phyloP scores from a whole-genome alignment of 2,329 filamentous ascomycete species.

The Pestalotiopsis sp. region DNA sequence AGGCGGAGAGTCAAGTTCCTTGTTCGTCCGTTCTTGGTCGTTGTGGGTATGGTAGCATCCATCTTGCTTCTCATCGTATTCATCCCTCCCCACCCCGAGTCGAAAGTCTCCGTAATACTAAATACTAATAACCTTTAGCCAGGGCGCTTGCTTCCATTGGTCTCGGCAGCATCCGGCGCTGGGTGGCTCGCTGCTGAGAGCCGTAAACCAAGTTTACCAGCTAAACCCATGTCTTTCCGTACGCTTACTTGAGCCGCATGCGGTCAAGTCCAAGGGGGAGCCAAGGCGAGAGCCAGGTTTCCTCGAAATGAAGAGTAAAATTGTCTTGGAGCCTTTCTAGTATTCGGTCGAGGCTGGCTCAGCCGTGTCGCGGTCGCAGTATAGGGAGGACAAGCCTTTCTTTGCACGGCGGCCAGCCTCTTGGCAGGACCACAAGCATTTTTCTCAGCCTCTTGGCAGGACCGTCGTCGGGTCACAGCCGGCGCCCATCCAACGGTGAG shows the following conservation, averaged over 20 bases:
- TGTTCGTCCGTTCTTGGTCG: not conserved
- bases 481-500: not conserved
- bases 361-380: not conserved
- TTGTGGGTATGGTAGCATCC: too few relatives aligned
- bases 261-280: not conserved
- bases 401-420: not conserved
- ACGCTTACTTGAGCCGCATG: not conserved
- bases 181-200: not conserved
- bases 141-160: not conserved
- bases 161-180: not conserved
- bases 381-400: not conserved
- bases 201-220: not conserved
- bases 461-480: not conserved
- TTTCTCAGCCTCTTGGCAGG: conserved; percentile 4
- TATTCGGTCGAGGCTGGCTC: not conserved
- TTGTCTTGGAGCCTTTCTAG: not conserved
- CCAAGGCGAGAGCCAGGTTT: not conserved
- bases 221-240: not conserved
- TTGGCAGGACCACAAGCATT: not conserved
- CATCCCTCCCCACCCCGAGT: not conserved
- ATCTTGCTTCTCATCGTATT: not conserved
- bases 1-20: not conserved
- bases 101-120: too few relatives aligned
- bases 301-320: not conserved
- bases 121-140: not conserved